Percentiles rank a stretch among this genome's conserved stretches.
Conservation (phyloP, 1,284 basidiomycete genomes). For the Entoloma clypeatum region DNA sequence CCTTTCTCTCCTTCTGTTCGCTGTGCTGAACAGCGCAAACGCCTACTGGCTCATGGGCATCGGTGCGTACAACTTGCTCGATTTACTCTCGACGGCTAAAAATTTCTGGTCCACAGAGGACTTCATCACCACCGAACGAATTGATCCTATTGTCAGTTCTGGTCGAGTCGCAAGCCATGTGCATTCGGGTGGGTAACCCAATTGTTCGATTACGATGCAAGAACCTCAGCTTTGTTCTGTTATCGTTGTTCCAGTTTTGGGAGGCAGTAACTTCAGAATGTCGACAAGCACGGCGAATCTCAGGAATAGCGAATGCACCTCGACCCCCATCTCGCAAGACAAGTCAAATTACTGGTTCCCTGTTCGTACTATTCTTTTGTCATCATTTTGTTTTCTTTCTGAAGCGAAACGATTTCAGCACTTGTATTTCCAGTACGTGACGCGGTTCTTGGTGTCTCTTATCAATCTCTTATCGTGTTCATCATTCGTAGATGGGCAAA, state of each 20-base stretch:
- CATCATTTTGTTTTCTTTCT: slow-evolving; percentile 2
- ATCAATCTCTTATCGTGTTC: background rate
- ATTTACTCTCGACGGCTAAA: background rate
- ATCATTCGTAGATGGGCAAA: slow-evolving; percentile 32
- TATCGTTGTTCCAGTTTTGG: slow-evolving; percentile 30
- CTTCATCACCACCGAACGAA: slow-evolving; percentile 33
- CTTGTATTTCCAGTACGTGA: slow-evolving; percentile 38
- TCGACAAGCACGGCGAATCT: slow-evolving; percentile 31
- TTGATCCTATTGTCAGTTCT: slow-evolving; percentile 37
- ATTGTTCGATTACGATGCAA: background rate
- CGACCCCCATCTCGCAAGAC: slow-evolving; percentile 39
- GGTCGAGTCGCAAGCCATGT: slow-evolving; percentile 33
- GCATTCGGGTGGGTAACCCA: slow-evolving; percentile 29
- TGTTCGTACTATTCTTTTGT: too few species aligned
- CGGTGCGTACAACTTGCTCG: slow-evolving; percentile 6
- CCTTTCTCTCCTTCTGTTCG: too few species aligned
- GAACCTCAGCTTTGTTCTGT: background rate
- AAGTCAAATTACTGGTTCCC: slow-evolving; percentile 43
- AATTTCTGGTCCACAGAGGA: slow-evolving; percentile 20
- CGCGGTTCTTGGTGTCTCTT: background rate
- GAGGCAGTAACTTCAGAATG: slow-evolving; percentile 40
- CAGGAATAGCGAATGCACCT: slow-evolving; percentile 38
- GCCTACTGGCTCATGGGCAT: slow-evolving; percentile 17
- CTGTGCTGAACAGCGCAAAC: too few species aligned
- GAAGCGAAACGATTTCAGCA: slow-evolving; percentile 24